phyloP scores from a whole-genome alignment of 31 red algal species.

The Porphyra umbilicalis region DNA sequence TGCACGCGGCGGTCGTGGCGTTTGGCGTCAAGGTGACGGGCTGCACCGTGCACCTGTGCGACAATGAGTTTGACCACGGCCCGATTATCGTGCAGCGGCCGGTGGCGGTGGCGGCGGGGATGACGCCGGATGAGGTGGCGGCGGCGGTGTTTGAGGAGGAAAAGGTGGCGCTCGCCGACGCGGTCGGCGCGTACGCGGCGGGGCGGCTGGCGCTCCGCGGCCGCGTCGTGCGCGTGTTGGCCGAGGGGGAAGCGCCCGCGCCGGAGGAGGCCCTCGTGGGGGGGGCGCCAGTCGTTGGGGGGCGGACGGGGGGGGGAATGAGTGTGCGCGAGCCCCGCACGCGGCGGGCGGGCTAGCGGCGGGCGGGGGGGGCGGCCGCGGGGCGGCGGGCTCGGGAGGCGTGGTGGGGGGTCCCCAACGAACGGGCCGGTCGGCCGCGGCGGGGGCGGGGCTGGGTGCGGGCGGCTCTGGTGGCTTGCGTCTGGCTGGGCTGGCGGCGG shows the following conservation, averaged over 20 bases:
- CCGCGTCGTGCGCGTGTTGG: constrained; percentile 8
- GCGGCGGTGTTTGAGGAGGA: constrained; percentile 91
- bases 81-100: constrained; percentile 93
- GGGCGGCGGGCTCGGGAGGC: too few species aligned
- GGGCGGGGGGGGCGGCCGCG: too few species aligned
- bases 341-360: too few species aligned
- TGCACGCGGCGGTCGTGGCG: constrained; percentile 91
- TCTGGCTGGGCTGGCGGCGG: too few species aligned
- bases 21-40: constrained; percentile 97
- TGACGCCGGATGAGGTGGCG: constrained; percentile 59
- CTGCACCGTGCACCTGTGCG: constrained; percentile 97
- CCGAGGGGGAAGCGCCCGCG: background rate
- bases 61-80: constrained; percentile 99
- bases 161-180: constrained; percentile 73
- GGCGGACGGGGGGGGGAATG: background rate
- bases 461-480: too few species aligned
- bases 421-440: too few species aligned
- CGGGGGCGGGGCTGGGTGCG: too few species aligned
- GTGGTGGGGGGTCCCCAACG: too few species aligned
- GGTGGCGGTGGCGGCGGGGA: constrained; percentile 67
- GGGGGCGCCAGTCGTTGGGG: background rate
- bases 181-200: constrained; percentile 76
- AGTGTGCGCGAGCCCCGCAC: too few species aligned
- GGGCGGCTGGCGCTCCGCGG: constrained; percentile 38
- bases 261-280: background rate